Conservation (phyloP, 2,329 filamentous ascomycete genomes). For the Fusarium xyrophilum region DNA sequence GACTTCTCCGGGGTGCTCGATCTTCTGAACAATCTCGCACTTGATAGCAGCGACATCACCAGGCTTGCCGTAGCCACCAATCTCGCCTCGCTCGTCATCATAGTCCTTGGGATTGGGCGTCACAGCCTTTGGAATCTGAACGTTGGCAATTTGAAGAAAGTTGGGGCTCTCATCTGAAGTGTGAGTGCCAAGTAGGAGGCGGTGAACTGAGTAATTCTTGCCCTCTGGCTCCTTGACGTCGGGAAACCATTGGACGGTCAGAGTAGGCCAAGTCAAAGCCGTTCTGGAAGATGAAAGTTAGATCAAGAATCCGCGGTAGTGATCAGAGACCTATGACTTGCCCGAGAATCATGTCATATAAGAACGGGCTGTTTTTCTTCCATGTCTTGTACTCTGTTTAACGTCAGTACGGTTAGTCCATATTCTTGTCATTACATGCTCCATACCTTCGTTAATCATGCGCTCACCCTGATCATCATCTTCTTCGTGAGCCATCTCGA, state of each 20-base stretch:
- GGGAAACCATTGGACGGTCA: slow-evolving; percentile 98
- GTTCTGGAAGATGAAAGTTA: slow-evolving; percentile 58
- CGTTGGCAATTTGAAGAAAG: slow-evolving; percentile 92
- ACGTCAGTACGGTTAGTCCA: slow-evolving; percentile 22
- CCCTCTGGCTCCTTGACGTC: slow-evolving; percentile 88
- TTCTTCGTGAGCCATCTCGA: slow-evolving; percentile 64
- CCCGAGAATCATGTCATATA: slow-evolving; percentile 97
- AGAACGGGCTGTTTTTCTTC: slow-evolving; percentile 99
- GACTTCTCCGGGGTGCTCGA: slow-evolving; percentile 94
- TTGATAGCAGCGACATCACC: slow-evolving; percentile 75
- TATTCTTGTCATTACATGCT: neutral
- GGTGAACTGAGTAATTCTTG: slow-evolving; percentile 86
- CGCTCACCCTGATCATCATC: slow-evolving; percentile 79
- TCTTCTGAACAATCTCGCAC: slow-evolving; percentile 93
- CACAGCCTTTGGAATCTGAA: slow-evolving; percentile 85
- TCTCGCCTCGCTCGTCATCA: slow-evolving; percentile 89
- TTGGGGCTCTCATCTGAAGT: slow-evolving; percentile 86
- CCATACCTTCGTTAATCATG: slow-evolving; percentile 86
- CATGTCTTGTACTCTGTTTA: slow-evolving; percentile 94
- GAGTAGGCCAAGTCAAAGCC: slow-evolving; percentile 94
- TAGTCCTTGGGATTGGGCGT: slow-evolving; percentile 81
- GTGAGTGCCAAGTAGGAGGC: slow-evolving; percentile 91
- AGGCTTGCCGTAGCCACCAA: slow-evolving; percentile 88
- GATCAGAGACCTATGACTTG: slow-evolving; percentile 43
- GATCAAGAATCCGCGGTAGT: neutral